Percentiles rank a stretch among this genome's conserved stretches.
These are phyloP conservation scores for Metarhizium sp. DNA, from an alignment of 2,329 filamentous ascomycete genomes.

Conservation along the genomic window DNA sequence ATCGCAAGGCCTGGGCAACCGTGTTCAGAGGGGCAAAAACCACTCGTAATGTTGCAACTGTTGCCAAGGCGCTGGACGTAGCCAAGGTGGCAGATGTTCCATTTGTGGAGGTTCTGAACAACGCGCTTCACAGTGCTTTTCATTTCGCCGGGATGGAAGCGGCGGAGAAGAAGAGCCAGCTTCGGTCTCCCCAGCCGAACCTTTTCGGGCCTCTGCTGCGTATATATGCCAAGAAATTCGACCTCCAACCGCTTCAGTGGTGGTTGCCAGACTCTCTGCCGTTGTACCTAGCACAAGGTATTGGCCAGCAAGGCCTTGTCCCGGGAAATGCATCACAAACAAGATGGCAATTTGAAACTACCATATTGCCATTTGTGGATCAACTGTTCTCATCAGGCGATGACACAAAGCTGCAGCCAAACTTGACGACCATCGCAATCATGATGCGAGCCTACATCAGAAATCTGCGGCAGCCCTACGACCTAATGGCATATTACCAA, in stretches of 20 bases:
- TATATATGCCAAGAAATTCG: conserved; percentile 39
- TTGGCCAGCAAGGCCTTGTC: conserved; percentile 15
- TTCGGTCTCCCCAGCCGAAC: conserved; percentile 23
- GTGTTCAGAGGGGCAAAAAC: conserved; percentile 63
- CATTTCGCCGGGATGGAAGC: conserved; percentile 32
- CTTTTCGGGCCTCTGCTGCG: conserved; percentile 39
- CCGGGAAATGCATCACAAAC: conserved; percentile 11
- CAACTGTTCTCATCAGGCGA: conserved; percentile 18
- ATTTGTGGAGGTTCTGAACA: conserved; percentile 23
- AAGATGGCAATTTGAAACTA: conserved; percentile 20
- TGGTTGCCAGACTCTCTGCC: conserved; percentile 27
- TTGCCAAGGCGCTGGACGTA: conserved; percentile 30
- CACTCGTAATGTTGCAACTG: conserved; percentile 39
- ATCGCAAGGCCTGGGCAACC: conserved; percentile 57
- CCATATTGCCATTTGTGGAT: conserved; percentile 24
- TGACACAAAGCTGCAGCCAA: conserved; percentile 23
- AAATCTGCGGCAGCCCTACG: conserved; percentile 27
- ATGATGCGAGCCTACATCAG: conserved; percentile 40
- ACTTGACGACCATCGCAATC: conserved; percentile 29
- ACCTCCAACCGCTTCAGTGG: conserved; percentile 33
- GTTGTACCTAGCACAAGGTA: conserved; percentile 17
- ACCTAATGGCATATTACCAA: conserved; percentile 35
- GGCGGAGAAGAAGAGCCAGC: conserved; percentile 14
- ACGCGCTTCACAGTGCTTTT: conserved; percentile 39
- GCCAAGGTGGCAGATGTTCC: conserved; percentile 40